Percentiles rank a stretch among this genome's conserved stretches.
Evolutionary conservation across 345 rosid species (phyloP).

Genomic region (Boechera stricta): DNA sequence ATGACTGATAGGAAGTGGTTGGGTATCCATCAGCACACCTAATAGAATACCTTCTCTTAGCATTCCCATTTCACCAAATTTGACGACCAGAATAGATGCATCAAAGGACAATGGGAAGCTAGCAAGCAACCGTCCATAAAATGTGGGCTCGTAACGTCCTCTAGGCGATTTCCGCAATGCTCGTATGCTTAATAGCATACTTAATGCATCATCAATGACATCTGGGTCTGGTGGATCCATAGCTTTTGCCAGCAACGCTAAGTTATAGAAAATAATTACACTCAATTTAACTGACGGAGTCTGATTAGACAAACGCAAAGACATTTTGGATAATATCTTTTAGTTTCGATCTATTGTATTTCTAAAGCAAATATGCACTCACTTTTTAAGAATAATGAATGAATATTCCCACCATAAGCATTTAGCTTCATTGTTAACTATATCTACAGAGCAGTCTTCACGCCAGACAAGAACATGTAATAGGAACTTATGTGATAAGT

Average conservation of each 20-base stretch:
- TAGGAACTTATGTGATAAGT: slow-evolving; percentile 11
- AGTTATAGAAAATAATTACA: slow-evolving; percentile 41
- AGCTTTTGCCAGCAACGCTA: slow-evolving; percentile 83
- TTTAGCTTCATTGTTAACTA: slow-evolving; percentile 28
- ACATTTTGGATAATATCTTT: slow-evolving; percentile 1
- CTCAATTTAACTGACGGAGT: not conserved
- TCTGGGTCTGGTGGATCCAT: slow-evolving; percentile 82
- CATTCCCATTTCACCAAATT: slow-evolving; percentile 85
- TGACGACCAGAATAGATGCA: slow-evolving; percentile 72
- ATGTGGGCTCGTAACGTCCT: slow-evolving; percentile 84
- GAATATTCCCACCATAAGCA: slow-evolving; percentile 8
- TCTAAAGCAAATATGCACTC: slow-evolving; percentile 11
- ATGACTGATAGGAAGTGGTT: slow-evolving; percentile 76
- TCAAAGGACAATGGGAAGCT: slow-evolving; percentile 86
- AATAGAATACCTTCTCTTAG: slow-evolving; percentile 87
- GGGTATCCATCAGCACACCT: slow-evolving; percentile 83
- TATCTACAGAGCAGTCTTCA: slow-evolving; percentile 20
- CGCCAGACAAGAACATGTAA: slow-evolving; percentile 17
- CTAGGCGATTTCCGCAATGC: slow-evolving; percentile 67
- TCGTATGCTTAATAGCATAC: slow-evolving; percentile 60
- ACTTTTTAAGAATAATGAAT: slow-evolving; percentile 2
- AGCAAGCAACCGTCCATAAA: slow-evolving; percentile 84
- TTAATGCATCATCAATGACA: slow-evolving; percentile 77
- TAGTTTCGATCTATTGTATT: not conserved
- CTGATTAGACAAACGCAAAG: not conserved